Evolutionary conservation across 2,329 filamentous ascomycete species (phyloP).

Genomic region (Diplocarpon mali): DNA sequence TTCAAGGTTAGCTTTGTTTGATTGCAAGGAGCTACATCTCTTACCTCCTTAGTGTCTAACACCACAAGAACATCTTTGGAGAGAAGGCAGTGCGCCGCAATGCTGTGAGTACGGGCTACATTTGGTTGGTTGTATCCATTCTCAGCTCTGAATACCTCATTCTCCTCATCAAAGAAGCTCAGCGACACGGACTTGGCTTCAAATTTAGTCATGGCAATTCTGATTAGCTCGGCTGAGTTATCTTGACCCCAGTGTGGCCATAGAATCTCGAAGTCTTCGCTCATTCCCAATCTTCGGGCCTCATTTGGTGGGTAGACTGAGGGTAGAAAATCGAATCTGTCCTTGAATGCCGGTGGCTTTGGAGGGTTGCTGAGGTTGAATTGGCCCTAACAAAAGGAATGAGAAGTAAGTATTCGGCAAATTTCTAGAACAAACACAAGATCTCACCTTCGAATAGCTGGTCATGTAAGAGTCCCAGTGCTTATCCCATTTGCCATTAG

Average conservation of each 20-base stretch:
- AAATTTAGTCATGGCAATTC: slow-evolving; percentile 22
- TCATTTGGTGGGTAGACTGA: slow-evolving; percentile 25
- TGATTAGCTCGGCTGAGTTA: slow-evolving; percentile 17
- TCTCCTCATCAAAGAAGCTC: slow-evolving; percentile 27
- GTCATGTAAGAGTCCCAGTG: slow-evolving; percentile 11
- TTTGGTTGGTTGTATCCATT: slow-evolving; percentile 20
- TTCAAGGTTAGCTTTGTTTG: neutral
- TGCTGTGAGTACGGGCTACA: slow-evolving; percentile 25
- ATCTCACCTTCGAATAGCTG: slow-evolving; percentile 12
- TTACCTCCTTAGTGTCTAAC: slow-evolving; percentile 27
- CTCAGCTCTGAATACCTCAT: slow-evolving; percentile 27
- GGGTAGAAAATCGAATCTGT: slow-evolving; percentile 22
- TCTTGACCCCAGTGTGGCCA: slow-evolving; percentile 18
- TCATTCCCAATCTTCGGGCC: slow-evolving; percentile 15
- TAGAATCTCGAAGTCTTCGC: slow-evolving; percentile 16
- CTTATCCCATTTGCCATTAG: neutral
- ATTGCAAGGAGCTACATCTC: neutral
- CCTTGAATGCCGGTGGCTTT: slow-evolving; percentile 22
- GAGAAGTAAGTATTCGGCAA: neutral
- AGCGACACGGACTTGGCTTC: slow-evolving; percentile 23
- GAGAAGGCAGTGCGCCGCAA: slow-evolving; percentile 30
- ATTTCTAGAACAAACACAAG: neutral
- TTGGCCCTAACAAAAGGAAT: slow-evolving; percentile 20
- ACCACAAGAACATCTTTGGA: slow-evolving; percentile 27
- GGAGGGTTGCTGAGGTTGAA: slow-evolving; percentile 28